These are phyloP conservation scores for Nicotiana knightiana DNA, from an alignment of 257 asterid species.

Conservation along the genomic window DNA sequence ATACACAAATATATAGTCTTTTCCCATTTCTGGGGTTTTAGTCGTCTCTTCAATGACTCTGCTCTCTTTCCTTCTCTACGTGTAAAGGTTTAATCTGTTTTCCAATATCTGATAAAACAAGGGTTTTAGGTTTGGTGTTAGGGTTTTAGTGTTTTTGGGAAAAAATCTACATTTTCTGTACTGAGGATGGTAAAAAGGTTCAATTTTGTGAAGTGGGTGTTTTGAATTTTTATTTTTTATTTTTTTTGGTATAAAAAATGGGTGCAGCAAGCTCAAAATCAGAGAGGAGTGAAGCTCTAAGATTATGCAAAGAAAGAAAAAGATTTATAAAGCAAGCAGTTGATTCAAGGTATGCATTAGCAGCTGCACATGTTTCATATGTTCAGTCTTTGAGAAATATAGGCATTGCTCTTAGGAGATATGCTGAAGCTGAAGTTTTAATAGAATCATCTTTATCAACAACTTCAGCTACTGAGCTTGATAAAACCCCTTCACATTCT, in stretches of 20 bases:
- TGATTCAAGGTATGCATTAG: constrained; percentile 83
- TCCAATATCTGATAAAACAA: neutral
- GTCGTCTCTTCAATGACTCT: constrained; percentile 13
- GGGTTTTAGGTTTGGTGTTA: constrained; percentile 3
- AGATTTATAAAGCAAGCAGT: constrained; percentile 75
- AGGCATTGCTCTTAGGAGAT: constrained; percentile 83
- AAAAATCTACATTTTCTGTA: neutral
- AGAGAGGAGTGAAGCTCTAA: constrained; percentile 68
- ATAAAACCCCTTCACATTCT: constrained; percentile 68
- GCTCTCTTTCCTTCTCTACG: neutral
- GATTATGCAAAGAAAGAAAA: constrained; percentile 80
- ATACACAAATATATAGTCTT: constrained; percentile 3
- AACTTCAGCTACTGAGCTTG: constrained; percentile 51
- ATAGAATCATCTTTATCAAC: constrained; percentile 55
- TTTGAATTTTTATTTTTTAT: constrained; percentile 1
- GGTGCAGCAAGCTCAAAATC: constrained; percentile 67
- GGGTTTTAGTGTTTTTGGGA: neutral
- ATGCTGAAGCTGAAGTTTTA: constrained; percentile 82
- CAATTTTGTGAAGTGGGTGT: constrained; percentile 21
- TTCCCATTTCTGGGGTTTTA: constrained; percentile 11
- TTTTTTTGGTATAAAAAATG: constrained; percentile 29
- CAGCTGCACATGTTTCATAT: constrained; percentile 93
- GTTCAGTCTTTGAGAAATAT: constrained; percentile 72
- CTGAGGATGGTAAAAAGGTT: neutral
- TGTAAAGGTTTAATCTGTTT: constrained; percentile 16